These are phyloP conservation scores for Verticillium zaregamsianum DNA, from an alignment of 2,329 filamentous ascomycete genomes.

Conservation along the genomic window DNA sequence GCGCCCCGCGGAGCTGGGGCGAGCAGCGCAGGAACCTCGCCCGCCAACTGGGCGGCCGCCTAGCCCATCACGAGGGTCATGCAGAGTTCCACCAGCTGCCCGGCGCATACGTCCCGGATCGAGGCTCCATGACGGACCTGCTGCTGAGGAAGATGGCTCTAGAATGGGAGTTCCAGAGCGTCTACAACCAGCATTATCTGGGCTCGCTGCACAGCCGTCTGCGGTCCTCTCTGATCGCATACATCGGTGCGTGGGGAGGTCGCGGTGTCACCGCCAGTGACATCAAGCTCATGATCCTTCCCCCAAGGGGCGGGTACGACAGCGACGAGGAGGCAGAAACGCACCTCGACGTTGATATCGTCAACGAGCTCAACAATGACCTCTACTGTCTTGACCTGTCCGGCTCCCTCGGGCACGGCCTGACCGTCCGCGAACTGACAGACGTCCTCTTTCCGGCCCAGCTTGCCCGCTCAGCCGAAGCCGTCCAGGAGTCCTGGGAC, in stretches of 20 bases:
- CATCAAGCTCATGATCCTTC: constrained; percentile 40
- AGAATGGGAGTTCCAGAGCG: constrained; percentile 51
- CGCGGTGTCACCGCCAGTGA: constrained; percentile 46
- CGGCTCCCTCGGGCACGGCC: constrained; percentile 43
- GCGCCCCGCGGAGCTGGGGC: constrained; percentile 55
- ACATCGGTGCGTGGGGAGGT: constrained; percentile 39
- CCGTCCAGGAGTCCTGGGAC: constrained; percentile 52
- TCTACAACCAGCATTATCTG: constrained; percentile 54
- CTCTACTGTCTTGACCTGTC: constrained; percentile 52
- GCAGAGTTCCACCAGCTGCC: constrained; percentile 32
- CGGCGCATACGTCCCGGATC: constrained; percentile 36
- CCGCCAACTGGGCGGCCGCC: background rate
- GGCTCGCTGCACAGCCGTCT: constrained; percentile 50
- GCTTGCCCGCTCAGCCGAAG: constrained; percentile 13
- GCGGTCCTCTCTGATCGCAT: constrained; percentile 46
- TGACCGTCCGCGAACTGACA: constrained; percentile 48
- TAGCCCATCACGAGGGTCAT: constrained; percentile 5
- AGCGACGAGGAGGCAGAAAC: constrained; percentile 12
- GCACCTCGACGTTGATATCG: constrained; percentile 7
- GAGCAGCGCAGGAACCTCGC: constrained; percentile 19
- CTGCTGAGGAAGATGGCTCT: constrained; percentile 44
- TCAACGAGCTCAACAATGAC: constrained; percentile 33
- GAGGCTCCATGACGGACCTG: constrained; percentile 47
- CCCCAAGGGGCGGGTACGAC: constrained; percentile 18
- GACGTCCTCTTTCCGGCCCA: constrained; percentile 44